Evolutionary conservation across 2,329 filamentous ascomycete species (phyloP).

Genomic region (Arthrocladium fulminans): DNA sequence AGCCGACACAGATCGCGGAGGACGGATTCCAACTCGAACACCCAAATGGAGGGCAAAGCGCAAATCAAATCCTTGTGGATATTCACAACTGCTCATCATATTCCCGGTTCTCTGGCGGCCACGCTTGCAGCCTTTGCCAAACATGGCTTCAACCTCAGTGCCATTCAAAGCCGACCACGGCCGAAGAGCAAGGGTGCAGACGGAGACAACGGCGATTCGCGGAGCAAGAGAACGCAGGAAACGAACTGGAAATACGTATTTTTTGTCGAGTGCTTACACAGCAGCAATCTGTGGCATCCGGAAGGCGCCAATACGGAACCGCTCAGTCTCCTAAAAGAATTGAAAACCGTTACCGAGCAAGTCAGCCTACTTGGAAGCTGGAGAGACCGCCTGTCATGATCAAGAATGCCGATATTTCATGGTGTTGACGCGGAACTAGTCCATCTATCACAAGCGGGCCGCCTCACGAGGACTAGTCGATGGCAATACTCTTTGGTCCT

Average conservation of each 20-base stretch:
- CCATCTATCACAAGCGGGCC: no score
- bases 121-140: conserved; percentile 69
- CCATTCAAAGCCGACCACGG: conserved; percentile 79
- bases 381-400: conserved; percentile 11
- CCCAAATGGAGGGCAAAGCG: conserved; percentile 8
- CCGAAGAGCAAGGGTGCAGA: conserved; percentile 46
- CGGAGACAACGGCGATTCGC: background rate
- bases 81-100: conserved; percentile 70
- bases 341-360: conserved; percentile 31
- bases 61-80: conserved; percentile 63
- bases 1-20: conserved; percentile 18
- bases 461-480: no score
- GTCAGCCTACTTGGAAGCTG: conserved; percentile 26
- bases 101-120: conserved; percentile 73
- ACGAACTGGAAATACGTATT: conserved; percentile 78
- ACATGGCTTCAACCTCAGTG: conserved; percentile 71
- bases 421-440: background rate
- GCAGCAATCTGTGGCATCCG: background rate
- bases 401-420: background rate
- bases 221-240: conserved; percentile 3
- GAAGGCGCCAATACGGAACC: conserved; percentile 20
- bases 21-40: no score
- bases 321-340: conserved; percentile 26
- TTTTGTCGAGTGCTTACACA: conserved; percentile 71
- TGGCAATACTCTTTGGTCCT: no score